Conservation (phyloP, 208 protist species). For the Crithidia thermophila region DNA sequence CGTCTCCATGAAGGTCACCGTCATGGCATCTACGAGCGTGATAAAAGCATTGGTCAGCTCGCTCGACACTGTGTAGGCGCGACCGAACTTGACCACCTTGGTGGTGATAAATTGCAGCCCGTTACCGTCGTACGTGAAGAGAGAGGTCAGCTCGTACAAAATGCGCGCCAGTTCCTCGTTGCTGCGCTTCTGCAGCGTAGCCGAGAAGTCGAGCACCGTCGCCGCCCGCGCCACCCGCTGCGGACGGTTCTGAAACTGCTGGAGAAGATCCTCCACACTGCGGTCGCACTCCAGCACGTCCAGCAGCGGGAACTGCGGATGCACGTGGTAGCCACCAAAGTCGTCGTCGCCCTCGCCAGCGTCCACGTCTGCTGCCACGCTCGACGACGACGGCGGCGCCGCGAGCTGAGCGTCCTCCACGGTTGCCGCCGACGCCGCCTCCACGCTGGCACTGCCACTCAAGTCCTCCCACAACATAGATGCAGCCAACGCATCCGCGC, state of each 20-base stretch:
- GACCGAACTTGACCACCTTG: constrained; percentile 69
- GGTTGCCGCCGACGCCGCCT: not conserved
- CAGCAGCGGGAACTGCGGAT: constrained; percentile 57
- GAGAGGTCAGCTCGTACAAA: constrained; percentile 66
- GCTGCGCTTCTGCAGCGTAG: constrained; percentile 54
- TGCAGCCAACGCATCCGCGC: not conserved
- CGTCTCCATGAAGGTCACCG: constrained; percentile 57
- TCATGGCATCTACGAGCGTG: constrained; percentile 64
- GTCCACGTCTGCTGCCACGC: not conserved
- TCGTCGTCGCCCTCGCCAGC: constrained; percentile 21
- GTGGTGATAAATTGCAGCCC: constrained; percentile 69
- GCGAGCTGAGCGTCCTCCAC: not conserved
- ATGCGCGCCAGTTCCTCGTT: constrained; percentile 71
- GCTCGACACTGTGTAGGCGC: constrained; percentile 61
- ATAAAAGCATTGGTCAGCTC: constrained; percentile 67
- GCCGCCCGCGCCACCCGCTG: constrained; percentile 63
- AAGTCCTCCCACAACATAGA: constrained; percentile 5
- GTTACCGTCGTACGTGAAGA: constrained; percentile 73
- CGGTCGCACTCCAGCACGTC: constrained; percentile 82
- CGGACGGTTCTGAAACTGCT: constrained; percentile 69
- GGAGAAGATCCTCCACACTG: constrained; percentile 64
- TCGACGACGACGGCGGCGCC: not conserved
- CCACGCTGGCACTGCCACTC: not conserved
- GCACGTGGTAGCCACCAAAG: constrained; percentile 59
- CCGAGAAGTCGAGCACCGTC: constrained; percentile 77